Evolutionary conservation across 306 rosid species (phyloP).

Genomic region (Canavalia ensiformis): DNA sequence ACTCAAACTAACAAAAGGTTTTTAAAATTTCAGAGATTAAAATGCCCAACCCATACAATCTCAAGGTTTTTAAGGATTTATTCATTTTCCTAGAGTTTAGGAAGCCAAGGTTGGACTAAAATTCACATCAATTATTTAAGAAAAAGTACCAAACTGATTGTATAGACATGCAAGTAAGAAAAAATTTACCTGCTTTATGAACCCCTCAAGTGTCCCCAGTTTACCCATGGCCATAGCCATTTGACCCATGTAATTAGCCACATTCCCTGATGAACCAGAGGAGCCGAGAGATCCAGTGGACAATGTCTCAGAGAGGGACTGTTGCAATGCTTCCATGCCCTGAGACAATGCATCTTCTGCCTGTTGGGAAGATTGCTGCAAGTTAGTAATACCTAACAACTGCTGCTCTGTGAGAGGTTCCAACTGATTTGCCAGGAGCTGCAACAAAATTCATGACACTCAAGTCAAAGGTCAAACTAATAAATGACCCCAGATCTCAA

Average conservation of each 20-base stretch:
- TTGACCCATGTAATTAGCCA: slow-evolving; percentile 91
- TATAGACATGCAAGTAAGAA: background rate
- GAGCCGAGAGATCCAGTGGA: slow-evolving; percentile 73
- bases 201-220: slow-evolving; percentile 86
- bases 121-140: background rate
- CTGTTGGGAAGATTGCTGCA: slow-evolving; percentile 91
- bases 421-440: slow-evolving; percentile 86
- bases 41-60: too few relatives aligned
- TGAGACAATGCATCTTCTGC: slow-evolving; percentile 96
- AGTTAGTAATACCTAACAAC: slow-evolving; percentile 70
- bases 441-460: slow-evolving; percentile 43
- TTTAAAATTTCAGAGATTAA: too few relatives aligned
- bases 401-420: slow-evolving; percentile 95
- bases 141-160: background rate
- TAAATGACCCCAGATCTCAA: slow-evolving; percentile 9
- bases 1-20: too few relatives aligned
- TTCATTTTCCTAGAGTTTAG: background rate
- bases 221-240: slow-evolving; percentile 98
- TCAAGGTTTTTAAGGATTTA: too few relatives aligned
- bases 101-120: background rate
- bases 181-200: slow-evolving; percentile 75
- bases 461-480: slow-evolving; percentile 8
- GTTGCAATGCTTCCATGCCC: slow-evolving; percentile 96
- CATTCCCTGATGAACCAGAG: slow-evolving; percentile 80
- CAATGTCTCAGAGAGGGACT: slow-evolving; percentile 80